Percentiles rank a stretch among this genome's conserved stretches.
Conservation (phyloP, 73 alveolate species). For the Tetrahymena malaccensis region DNA sequence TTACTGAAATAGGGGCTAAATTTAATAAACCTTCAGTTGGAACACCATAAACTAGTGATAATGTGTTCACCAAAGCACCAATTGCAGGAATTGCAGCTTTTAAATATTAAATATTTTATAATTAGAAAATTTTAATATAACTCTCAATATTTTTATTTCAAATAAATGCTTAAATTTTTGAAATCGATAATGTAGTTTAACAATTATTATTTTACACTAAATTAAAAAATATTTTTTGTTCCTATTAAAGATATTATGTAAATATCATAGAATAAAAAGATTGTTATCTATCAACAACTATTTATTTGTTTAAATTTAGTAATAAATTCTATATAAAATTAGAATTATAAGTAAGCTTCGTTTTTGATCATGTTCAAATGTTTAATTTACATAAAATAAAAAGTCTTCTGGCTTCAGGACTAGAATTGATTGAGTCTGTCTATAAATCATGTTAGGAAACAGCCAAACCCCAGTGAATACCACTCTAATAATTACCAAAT, state of each 20-base stretch:
- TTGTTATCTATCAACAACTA: not conserved
- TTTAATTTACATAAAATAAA: not conserved
- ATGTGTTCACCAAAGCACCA: not conserved
- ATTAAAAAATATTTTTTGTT: too few relatives aligned
- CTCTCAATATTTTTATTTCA: too few relatives aligned
- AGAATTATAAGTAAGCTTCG: not conserved
- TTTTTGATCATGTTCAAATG: too few relatives aligned
- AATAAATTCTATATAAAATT: too few relatives aligned
- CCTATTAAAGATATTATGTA: too few relatives aligned
- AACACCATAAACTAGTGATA: not conserved
- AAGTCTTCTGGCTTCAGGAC: not conserved
- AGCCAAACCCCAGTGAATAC: not conserved
- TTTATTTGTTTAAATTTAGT: too few relatives aligned
- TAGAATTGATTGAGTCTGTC: not conserved
- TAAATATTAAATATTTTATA: not conserved
- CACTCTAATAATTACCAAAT: not conserved
- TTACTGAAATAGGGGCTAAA: not conserved
- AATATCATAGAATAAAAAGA: not conserved
- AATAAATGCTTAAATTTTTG: too few relatives aligned
- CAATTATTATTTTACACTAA: too few relatives aligned
- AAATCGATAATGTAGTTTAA: too few relatives aligned
- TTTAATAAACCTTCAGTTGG: not conserved
- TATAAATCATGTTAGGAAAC: not conserved
- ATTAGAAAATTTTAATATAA: too few relatives aligned
- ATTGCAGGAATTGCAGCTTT: not conserved